A percentile compares a stretch with the other conserved stretches of the same genome.
phyloP scores from a whole-genome alignment of 768 basidiomycete species.

The Mrakia frigida region DNA sequence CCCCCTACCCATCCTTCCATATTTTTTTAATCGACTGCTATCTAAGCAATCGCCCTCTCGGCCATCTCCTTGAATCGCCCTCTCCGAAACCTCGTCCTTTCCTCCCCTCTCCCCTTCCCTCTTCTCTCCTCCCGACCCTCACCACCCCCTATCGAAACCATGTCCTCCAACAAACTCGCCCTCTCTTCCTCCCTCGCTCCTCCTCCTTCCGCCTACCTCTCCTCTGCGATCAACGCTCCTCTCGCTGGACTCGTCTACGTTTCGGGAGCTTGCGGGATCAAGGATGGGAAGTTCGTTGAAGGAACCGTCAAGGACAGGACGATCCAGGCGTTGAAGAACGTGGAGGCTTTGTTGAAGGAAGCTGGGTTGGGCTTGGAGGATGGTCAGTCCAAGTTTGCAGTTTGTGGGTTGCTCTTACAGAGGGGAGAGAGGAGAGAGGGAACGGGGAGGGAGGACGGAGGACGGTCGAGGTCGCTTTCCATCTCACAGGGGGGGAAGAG shows the following conservation, averaged over 20 bases:
- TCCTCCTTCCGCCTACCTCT: constrained; percentile 17
- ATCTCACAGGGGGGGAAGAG: too few relatives aligned
- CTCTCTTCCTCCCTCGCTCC: constrained; percentile 3
- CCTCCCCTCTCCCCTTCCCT: neutral
- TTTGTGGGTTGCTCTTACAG: neutral
- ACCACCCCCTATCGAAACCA: neutral
- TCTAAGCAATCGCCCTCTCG: too few relatives aligned
- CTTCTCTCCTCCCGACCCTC: neutral
- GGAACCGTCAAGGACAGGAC: constrained; percentile 28
- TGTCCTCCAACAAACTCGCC: constrained; percentile 2
- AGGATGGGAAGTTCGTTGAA: constrained; percentile 15
- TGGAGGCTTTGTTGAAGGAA: constrained; percentile 23
- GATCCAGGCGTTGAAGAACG: constrained; percentile 13
- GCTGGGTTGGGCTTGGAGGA: constrained; percentile 24
- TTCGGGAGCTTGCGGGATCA: constrained; percentile 25
- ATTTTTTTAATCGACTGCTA: too few relatives aligned
- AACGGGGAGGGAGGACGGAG: neutral
- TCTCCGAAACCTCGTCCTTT: neutral
- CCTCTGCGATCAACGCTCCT: constrained; percentile 18
- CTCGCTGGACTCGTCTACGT: constrained; percentile 20
- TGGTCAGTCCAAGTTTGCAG: constrained; percentile 10
- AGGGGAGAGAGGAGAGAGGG: neutral
- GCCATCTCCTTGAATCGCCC: too few relatives aligned
- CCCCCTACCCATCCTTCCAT: too few relatives aligned
- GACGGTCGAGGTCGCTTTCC: neutral